Percentiles rank a stretch among this genome's conserved stretches.
Evolutionary conservation across 2,329 filamentous ascomycete genomes (phyloP).

Genomic region (Niveomyces coronatus): DNA sequence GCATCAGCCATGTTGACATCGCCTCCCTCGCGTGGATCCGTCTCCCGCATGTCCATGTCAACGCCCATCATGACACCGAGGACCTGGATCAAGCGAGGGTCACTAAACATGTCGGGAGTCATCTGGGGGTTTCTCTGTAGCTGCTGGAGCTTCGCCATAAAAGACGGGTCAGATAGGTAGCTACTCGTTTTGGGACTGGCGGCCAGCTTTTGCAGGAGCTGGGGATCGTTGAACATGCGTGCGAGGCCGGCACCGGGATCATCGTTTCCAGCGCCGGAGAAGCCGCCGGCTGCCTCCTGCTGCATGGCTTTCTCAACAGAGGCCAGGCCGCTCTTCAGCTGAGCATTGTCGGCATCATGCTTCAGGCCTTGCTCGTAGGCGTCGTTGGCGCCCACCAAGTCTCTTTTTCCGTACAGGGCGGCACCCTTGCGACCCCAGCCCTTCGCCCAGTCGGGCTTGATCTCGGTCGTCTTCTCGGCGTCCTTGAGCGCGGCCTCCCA

Average conservation of each 20-base stretch:
- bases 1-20: constrained; percentile 72
- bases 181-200: constrained; percentile 85
- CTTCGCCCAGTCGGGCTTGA: constrained; percentile 98
- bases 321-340: constrained; percentile 79
- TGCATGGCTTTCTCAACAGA: constrained; percentile 84
- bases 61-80: constrained; percentile 89
- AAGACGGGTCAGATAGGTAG: constrained; percentile 69
- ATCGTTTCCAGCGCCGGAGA: constrained; percentile 35
- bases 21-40: constrained; percentile 26
- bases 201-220: constrained; percentile 81
- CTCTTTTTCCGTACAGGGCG: constrained; percentile 77
- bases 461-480: constrained; percentile 82
- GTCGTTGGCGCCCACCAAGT: constrained; percentile 75
- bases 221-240: constrained; percentile 88
- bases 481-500: constrained; percentile 79
- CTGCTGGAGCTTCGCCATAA: constrained; percentile 82
- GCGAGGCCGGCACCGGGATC: constrained; percentile 71
- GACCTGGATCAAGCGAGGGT: constrained; percentile 87
- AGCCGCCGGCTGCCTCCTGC: constrained; percentile 30
- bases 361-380: constrained; percentile 94
- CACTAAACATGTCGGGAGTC: constrained; percentile 70
- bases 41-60: constrained; percentile 57
- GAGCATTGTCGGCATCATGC: constrained; percentile 81
- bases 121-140: constrained; percentile 72
- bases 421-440: constrained; percentile 91